Conservation (phyloP, 2,329 filamentous ascomycete genomes). For the Ceratocystis cacaofunesta region DNA sequence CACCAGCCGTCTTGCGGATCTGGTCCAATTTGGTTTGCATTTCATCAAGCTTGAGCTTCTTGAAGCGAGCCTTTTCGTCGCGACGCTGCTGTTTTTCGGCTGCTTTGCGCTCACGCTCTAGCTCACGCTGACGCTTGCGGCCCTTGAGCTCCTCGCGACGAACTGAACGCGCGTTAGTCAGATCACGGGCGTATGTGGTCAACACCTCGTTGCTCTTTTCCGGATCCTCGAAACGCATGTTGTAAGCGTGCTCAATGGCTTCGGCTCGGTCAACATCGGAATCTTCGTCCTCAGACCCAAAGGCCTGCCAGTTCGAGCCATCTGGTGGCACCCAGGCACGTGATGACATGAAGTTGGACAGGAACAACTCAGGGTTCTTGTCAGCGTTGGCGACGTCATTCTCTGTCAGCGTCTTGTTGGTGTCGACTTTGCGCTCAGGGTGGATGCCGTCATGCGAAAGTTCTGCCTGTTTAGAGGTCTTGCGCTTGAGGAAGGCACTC, state of each 20-base stretch:
- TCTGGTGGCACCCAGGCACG: constrained; percentile 72
- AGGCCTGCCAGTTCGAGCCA: constrained; percentile 55
- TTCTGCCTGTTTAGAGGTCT: constrained; percentile 16
- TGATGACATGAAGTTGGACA: constrained; percentile 91
- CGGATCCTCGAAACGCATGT: constrained; percentile 89
- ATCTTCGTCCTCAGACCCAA: constrained; percentile 89
- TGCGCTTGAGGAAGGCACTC: constrained; percentile 21
- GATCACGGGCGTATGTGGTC: constrained; percentile 76
- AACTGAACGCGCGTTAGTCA: constrained; percentile 67
- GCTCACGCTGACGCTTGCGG: constrained; percentile 63
- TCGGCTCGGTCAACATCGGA: constrained; percentile 62
- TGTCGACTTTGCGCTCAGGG: constrained; percentile 35
- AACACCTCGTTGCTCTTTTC: constrained; percentile 75
- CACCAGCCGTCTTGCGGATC: constrained; percentile 78
- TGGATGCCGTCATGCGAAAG: constrained; percentile 31
- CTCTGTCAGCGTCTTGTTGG: constrained; percentile 37
- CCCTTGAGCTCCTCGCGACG: constrained; percentile 67
- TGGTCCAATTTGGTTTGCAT: constrained; percentile 72
- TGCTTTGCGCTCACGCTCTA: constrained; percentile 63
- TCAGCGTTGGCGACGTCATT: constrained; percentile 61
- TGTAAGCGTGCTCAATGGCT: constrained; percentile 83
- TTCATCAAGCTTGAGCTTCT: constrained; percentile 82
- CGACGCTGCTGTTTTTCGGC: constrained; percentile 60
- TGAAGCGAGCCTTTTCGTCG: constrained; percentile 67
- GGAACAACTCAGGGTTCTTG: constrained; percentile 75